Evolutionary conservation across 2,329 filamentous ascomycete species (phyloP).

Genomic region (Cladosporium colombiae): DNA sequence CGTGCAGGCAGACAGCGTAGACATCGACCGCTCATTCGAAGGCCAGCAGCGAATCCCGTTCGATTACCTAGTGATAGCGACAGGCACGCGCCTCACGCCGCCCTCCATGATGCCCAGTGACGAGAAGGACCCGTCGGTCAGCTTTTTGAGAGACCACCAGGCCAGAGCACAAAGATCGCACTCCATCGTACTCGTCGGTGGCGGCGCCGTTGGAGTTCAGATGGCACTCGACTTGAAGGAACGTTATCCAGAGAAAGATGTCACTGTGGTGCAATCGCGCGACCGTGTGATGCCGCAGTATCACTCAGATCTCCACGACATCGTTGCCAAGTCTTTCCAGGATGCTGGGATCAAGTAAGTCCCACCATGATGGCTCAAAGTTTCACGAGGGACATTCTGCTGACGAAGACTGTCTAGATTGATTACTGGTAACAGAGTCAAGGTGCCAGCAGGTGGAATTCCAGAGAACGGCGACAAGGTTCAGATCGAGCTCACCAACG

Average conservation of each 20-base stretch:
- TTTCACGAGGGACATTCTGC: not conserved
- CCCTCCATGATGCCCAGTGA: not conserved
- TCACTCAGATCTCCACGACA: slow-evolving; percentile 43
- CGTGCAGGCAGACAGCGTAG: slow-evolving; percentile 23
- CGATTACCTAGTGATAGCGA: slow-evolving; percentile 29
- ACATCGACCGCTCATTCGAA: slow-evolving; percentile 23
- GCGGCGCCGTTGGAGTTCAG: slow-evolving; percentile 64
- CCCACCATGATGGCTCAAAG: not conserved
- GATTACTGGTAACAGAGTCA: slow-evolving; percentile 45
- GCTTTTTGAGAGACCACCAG: not conserved
- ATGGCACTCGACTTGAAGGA: slow-evolving; percentile 61
- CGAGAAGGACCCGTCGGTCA: not conserved
- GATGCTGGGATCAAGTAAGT: slow-evolving; percentile 47
- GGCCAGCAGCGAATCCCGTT: slow-evolving; percentile 24
- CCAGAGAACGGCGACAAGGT: slow-evolving; percentile 27
- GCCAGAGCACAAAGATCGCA: not conserved
- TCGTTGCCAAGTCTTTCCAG: slow-evolving; percentile 45
- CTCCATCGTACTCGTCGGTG: slow-evolving; percentile 43
- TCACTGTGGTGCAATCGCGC: slow-evolving; percentile 61
- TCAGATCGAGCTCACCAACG: slow-evolving; percentile 49
- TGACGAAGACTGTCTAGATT: slow-evolving; percentile 31
- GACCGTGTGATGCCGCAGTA: slow-evolving; percentile 55
- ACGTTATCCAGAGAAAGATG: slow-evolving; percentile 56
- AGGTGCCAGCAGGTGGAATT: slow-evolving; percentile 29
- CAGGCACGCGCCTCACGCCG: slow-evolving; percentile 9